A percentile compares a stretch with the other conserved stretches of the same genome.
phyloP scores from a whole-genome alignment of 768 basidiomycete genomes.

The Rhizopogon sp. region DNA sequence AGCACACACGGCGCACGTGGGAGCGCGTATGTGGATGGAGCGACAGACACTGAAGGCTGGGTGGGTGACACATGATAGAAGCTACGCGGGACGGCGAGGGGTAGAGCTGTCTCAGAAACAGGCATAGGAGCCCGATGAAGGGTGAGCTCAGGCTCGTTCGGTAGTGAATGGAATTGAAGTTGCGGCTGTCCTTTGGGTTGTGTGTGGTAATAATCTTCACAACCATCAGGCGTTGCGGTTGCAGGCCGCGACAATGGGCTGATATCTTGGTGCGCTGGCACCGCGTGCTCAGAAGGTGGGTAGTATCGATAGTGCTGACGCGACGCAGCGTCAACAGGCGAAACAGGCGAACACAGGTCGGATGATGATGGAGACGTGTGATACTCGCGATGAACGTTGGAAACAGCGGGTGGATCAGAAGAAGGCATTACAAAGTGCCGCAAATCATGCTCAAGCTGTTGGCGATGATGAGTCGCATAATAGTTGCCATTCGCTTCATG shows the following conservation, averaged over 20 bases:
- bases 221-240: constrained; percentile 7
- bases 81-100: constrained; percentile 10
- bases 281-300: constrained; percentile 16
- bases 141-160: constrained; percentile 12
- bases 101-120: constrained; percentile 16
- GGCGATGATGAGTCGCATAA: neutral
- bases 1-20: neutral
- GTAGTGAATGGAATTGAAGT: constrained; percentile 14
- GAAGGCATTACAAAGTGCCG: constrained; percentile 18
- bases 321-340: constrained; percentile 19
- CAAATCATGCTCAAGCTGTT: constrained; percentile 25
- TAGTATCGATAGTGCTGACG: constrained; percentile 21
- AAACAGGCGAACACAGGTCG: constrained; percentile 20
- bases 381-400: constrained; percentile 23
- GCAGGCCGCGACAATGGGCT: constrained; percentile 14
- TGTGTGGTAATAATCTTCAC: neutral
- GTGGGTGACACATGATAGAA: constrained; percentile 11
- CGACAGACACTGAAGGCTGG: constrained; percentile 9
- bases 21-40: constrained; percentile 16
- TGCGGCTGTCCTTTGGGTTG: neutral
- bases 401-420: constrained; percentile 25
- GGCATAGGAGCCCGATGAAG: constrained; percentile 8
- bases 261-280: constrained; percentile 9
- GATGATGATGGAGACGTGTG: constrained; percentile 18
- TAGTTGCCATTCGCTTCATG: neutral